A percentile compares a stretch with the other conserved stretches of the same genome.
Conservation (phyloP, 108 stramenopile species). For the Nitzschia sp. region DNA sequence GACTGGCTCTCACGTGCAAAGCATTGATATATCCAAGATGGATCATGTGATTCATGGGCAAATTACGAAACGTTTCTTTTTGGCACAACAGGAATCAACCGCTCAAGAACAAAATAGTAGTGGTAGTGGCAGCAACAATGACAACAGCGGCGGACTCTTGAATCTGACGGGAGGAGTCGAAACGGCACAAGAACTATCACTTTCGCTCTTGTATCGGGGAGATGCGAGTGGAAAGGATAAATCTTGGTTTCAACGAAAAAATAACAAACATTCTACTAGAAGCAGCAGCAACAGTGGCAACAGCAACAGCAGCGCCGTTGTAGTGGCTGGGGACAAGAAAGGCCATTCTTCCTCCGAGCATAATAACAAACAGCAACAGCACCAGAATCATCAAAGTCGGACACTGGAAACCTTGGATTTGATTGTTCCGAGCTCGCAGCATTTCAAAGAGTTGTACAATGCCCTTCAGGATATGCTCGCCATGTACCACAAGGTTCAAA, state of each 20-base stretch:
- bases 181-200: background rate
- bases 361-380: constrained; percentile 11
- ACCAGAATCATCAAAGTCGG: constrained; percentile 11
- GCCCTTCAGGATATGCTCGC: constrained; percentile 57
- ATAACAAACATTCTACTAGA: too few relatives aligned
- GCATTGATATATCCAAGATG: constrained; percentile 59
- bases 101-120: too few relatives aligned
- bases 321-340: constrained; percentile 9
- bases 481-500: constrained; percentile 36
- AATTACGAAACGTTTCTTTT: constrained; percentile 59
- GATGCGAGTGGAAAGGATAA: constrained; percentile 15
- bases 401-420: constrained; percentile 63
- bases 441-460: constrained; percentile 45
- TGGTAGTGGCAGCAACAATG: background rate
- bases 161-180: background rate
- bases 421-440: constrained; percentile 49
- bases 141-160: background rate
- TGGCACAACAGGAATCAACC: too few relatives aligned
- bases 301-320: constrained; percentile 32
- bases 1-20: background rate
- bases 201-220: background rate
- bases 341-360: too few relatives aligned
- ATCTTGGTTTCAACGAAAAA: background rate
- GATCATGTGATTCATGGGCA: constrained; percentile 69
- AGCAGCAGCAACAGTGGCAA: too few relatives aligned